Evolutionary conservation across 169 alveolate species (phyloP).

Genomic region (Plasmodium vivax): DNA sequence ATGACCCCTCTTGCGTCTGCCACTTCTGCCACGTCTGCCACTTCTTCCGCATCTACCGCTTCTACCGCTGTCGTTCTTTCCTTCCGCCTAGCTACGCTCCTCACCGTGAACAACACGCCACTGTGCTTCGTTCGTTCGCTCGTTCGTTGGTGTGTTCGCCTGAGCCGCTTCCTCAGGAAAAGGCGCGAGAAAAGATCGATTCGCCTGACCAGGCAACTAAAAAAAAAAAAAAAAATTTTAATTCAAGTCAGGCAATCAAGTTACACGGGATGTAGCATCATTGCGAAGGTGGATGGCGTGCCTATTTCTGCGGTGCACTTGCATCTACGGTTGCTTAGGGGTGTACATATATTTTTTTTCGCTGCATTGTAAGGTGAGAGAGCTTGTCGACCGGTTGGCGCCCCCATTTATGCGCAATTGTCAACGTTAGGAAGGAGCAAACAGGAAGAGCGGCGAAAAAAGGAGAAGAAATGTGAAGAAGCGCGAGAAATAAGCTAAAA

Average conservation of each 20-base stretch:
- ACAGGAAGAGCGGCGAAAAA: neutral
- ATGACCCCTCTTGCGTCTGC: neutral
- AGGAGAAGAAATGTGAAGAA: neutral
- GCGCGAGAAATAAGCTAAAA: too few relatives aligned
- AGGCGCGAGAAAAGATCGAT: neutral
- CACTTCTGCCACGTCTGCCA: neutral
- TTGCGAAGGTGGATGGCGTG: neutral
- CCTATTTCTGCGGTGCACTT: neutral
- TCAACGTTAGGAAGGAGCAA: neutral
- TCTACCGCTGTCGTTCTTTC: neutral
- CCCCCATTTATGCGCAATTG: neutral
- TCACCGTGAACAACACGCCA: neutral
- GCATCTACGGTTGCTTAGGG: neutral
- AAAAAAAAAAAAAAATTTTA: too few relatives aligned
- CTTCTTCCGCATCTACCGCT: neutral
- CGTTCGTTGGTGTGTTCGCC: neutral
- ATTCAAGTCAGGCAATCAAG: neutral
- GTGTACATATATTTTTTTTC: neutral
- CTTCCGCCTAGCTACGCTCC: neutral
- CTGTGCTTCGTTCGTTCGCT: neutral
- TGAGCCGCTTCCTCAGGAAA: neutral
- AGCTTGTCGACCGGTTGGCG: neutral
- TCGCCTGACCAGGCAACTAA: neutral
- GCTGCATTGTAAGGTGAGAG: neutral
- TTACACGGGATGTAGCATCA: neutral